These are phyloP conservation scores for Arbutus unedo DNA, from an alignment of 148 eudicot species.

Conservation along the genomic window DNA sequence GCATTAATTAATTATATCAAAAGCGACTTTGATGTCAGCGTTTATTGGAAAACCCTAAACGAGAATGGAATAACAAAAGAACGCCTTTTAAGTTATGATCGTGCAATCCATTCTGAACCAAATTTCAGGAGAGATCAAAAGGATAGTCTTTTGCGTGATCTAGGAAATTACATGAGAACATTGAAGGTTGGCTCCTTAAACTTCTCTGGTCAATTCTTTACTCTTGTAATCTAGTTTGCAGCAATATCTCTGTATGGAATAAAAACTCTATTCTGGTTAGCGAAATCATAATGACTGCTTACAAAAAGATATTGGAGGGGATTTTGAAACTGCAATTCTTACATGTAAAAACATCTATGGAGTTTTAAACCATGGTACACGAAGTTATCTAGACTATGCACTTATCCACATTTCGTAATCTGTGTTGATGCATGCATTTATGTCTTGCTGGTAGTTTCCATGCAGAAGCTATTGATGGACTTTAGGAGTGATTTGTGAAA, in stretches of 20 bases:
- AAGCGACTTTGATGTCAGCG: conserved; percentile 74
- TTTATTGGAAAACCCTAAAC: conserved; percentile 90
- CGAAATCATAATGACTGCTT: not conserved
- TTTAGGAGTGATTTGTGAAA: not conserved
- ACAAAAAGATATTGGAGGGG: not conserved
- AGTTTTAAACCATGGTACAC: not conserved
- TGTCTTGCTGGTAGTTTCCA: not conserved
- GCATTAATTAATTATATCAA: conserved; percentile 84
- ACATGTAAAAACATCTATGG: not conserved
- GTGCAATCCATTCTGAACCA: conserved; percentile 91
- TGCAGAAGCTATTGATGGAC: conserved; percentile 7
- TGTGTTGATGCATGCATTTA: not conserved
- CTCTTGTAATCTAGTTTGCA: not conserved
- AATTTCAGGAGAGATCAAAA: conserved; percentile 77
- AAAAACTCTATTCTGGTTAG: not conserved
- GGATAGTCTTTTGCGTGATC: conserved; percentile 92
- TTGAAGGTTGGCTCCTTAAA: conserved; percentile 57
- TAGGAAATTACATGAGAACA: conserved; percentile 90
- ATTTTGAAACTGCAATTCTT: not conserved
- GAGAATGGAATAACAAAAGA: conserved; percentile 95
- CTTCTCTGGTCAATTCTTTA: conserved; percentile 4
- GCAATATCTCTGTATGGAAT: not conserved
- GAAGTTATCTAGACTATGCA: not conserved
- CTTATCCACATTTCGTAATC: not conserved
- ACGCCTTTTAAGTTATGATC: conserved; percentile 97